Percentiles rank a stretch among this genome's conserved stretches.
phyloP scores from a whole-genome alignment of 495 filamentous ascomycete genomes.

The Glonium stellatum region DNA sequence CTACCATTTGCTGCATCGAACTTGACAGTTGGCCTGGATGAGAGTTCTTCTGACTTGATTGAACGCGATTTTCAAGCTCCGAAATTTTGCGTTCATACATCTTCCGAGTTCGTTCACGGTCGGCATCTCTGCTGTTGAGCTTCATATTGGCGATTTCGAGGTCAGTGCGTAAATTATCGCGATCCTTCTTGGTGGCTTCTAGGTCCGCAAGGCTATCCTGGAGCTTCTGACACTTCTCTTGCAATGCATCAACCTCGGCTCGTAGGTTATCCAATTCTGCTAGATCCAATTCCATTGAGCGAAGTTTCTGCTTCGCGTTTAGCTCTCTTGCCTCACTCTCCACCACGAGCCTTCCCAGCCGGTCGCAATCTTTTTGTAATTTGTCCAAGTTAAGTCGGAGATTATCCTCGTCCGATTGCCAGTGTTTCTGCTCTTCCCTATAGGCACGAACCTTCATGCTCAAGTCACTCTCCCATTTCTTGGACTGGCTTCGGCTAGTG shows the following conservation, averaged over 20 bases:
- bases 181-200: slow-evolving; percentile 43
- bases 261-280: slow-evolving; percentile 54
- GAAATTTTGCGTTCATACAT: slow-evolving; percentile 42
- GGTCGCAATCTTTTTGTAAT: slow-evolving; percentile 46
- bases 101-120: slow-evolving; percentile 42
- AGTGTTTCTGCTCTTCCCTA: slow-evolving; percentile 61
- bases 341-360: slow-evolving; percentile 51
- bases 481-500: slow-evolving; percentile 54
- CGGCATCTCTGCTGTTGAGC: slow-evolving; percentile 47
- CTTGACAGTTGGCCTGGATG: slow-evolving; percentile 28
- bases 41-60: slow-evolving; percentile 26
- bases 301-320: slow-evolving; percentile 50
- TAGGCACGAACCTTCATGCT: slow-evolving; percentile 51
- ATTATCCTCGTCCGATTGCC: slow-evolving; percentile 46
- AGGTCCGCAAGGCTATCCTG: slow-evolving; percentile 53
- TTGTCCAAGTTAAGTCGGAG: slow-evolving; percentile 49
- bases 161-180: slow-evolving; percentile 46
- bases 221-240: slow-evolving; percentile 47
- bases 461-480: slow-evolving; percentile 65
- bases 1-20: slow-evolving; percentile 43
- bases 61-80: slow-evolving; percentile 39
- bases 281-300: slow-evolving; percentile 50
- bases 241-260: slow-evolving; percentile 51
- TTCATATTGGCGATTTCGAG: slow-evolving; percentile 46
- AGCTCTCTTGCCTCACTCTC: slow-evolving; percentile 56